Percentiles rank a stretch among this genome's conserved stretches.
These are phyloP conservation scores for Stellera chamaejasme DNA, from an alignment of 345 rosid genomes.

Conservation along the genomic window DNA sequence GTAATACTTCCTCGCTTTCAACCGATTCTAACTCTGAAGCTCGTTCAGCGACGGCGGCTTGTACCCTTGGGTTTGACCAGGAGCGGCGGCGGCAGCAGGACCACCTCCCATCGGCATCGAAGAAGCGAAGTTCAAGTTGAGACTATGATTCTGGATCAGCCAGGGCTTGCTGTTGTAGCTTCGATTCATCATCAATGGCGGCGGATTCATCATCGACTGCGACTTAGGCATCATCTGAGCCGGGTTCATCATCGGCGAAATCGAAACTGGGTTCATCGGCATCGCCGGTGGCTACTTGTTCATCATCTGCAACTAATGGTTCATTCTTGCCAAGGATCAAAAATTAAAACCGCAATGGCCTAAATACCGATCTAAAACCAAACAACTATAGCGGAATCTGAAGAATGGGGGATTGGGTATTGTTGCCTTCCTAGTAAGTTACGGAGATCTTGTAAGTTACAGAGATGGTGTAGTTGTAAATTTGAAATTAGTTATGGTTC, in stretches of 20 bases:
- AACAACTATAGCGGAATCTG: too few relatives aligned
- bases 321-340: not conserved
- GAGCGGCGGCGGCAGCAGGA: slow-evolving; percentile 16
- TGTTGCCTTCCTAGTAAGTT: too few relatives aligned
- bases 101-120: slow-evolving; percentile 26
- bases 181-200: slow-evolving; percentile 41
- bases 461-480: too few relatives aligned
- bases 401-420: too few relatives aligned
- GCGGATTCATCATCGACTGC: slow-evolving; percentile 33
- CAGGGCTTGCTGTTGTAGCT: slow-evolving; percentile 32
- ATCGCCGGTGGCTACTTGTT: slow-evolving; percentile 17
- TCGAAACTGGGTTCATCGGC: slow-evolving; percentile 12
- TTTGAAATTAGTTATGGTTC: too few relatives aligned
- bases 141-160: slow-evolving; percentile 15
- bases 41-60: slow-evolving; percentile 79
- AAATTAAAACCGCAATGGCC: too few relatives aligned
- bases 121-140: slow-evolving; percentile 27
- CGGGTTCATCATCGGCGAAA: slow-evolving; percentile 25
- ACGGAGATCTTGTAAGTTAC: too few relatives aligned
- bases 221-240: slow-evolving; percentile 32
- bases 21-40: slow-evolving; percentile 65
- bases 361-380: too few relatives aligned
- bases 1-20: slow-evolving; percentile 69
- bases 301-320: slow-evolving; percentile 17
- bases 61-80: slow-evolving; percentile 37